Conservation (phyloP, 2,329 filamentous ascomycete genomes). For the Xylaria sp. region DNA sequence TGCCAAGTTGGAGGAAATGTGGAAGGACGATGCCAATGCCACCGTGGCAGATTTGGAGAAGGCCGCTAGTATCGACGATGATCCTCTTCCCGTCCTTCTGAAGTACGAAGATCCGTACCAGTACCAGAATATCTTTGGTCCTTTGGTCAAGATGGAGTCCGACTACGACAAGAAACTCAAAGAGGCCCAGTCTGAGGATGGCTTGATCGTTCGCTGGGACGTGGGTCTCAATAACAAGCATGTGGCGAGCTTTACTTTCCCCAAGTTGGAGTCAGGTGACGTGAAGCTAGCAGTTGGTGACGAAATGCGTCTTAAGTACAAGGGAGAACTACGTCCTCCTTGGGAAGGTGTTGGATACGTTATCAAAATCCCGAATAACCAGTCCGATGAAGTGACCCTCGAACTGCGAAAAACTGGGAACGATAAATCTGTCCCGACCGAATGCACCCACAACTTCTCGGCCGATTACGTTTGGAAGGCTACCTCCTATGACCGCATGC, state of each 20-base stretch:
- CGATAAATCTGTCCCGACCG: slow-evolving; percentile 94
- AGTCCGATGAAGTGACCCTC: slow-evolving; percentile 96
- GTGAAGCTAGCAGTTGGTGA: slow-evolving; percentile 98
- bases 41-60: slow-evolving; percentile 94
- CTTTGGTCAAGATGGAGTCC: slow-evolving; percentile 97
- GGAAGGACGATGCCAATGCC: slow-evolving; percentile 92
- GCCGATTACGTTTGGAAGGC: slow-evolving; percentile 99
- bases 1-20: slow-evolving; percentile 95
- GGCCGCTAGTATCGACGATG: slow-evolving; percentile 89
- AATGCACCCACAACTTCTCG: slow-evolving; percentile 97
- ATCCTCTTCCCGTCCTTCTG: slow-evolving; percentile 89
- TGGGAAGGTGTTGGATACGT: slow-evolving; percentile 99
- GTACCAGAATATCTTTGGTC: slow-evolving; percentile 98
- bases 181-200: slow-evolving; percentile 96
- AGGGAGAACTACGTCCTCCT: slow-evolving; percentile 86
- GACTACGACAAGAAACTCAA: slow-evolving; percentile 99
- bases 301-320: slow-evolving; percentile 97
- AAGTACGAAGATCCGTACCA: slow-evolving; percentile 98
- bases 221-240: slow-evolving; percentile 97
- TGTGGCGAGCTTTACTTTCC: slow-evolving; percentile 91
- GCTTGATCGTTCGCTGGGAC: slow-evolving; percentile 93
- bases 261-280: slow-evolving; percentile 96
- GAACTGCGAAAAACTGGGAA: slow-evolving; percentile 94
- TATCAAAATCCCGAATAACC: slow-evolving; percentile 99
- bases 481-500: slow-evolving; percentile 99